Base-by-base conservation (phyloP, 257 asterid genomes). In the Solanum pinnatisectum region DNA sequence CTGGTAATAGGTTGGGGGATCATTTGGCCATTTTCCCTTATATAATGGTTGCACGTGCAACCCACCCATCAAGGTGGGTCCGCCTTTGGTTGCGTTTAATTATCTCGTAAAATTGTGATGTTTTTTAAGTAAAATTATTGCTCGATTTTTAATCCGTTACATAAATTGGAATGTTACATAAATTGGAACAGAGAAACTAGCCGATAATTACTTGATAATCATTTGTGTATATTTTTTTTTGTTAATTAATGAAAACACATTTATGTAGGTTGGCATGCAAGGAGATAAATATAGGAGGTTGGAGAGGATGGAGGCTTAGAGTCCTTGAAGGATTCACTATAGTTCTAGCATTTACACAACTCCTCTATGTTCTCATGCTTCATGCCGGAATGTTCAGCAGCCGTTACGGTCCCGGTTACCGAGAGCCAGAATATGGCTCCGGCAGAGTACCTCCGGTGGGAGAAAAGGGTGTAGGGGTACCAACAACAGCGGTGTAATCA, bases 231-330 rank as follows among this genome's bases (percentile, higher is more conserved):
- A 6, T 56, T 56, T 0, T 20, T 16, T 56, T 56, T 56, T 56
- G 25, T 56, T 7, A 56, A 56, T 56, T 56, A 56, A 20, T 56
- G 67, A 7, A 12, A 49, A 1, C 60, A 2, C 16, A 56, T 56
- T 56, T 56, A 56, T 56, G 67, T 87, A 96, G 98, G 6, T 87
- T 96, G 93, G 99, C 98, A 0, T 96, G 99, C 93, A 96, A 96
- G 88, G 94, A 96, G 76, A 96, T 96, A 33, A 88, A 92, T 91
- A 52, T 96, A 12, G 98, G 98, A 83, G 95, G 96, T 10, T 91
- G 94, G 91, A 91, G 98, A 85, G 99, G 98, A 5, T 96, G 99
- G 99, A 92, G 99, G 89, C 94, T 96, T 6, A 87, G 95, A 89
- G 97, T 96, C 6, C 89, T 96, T 1, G 99, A 96, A 81, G 99